These are phyloP conservation scores for Xerocomus spinulosus DNA, from an alignment of 768 basidiomycete genomes.

Conservation along the genomic window DNA sequence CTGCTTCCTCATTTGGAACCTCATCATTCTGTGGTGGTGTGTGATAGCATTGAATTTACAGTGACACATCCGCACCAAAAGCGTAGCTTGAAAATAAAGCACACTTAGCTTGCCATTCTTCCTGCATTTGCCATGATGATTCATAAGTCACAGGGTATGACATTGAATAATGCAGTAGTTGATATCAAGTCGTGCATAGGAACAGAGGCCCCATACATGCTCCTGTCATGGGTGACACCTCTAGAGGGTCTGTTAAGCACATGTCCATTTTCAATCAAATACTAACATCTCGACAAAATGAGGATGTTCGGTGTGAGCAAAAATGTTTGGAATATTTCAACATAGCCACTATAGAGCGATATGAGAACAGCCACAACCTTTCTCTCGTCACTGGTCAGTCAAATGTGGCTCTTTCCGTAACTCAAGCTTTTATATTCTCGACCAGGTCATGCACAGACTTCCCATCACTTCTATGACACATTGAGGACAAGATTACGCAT, in stretches of 20 bases:
- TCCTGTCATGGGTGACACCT: background rate
- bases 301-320: background rate
- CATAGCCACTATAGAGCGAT: too few relatives aligned
- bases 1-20: background rate
- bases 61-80: background rate
- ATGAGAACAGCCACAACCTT: too few relatives aligned
- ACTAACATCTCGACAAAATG: background rate
- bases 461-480: too few relatives aligned
- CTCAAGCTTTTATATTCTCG: too few relatives aligned
- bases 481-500: too few relatives aligned
- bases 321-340: background rate
- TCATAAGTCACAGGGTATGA: background rate
- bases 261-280: background rate
- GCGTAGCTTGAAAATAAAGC: background rate
- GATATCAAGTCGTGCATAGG: background rate
- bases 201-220: background rate
- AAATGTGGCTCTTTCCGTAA: too few relatives aligned
- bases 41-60: background rate
- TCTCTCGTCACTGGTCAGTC: too few relatives aligned
- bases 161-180: background rate
- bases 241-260: background rate
- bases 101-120: background rate
- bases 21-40: background rate
- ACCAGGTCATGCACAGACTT: too few relatives aligned
- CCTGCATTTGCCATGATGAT: background rate